A percentile compares a stretch with the other conserved stretches of the same genome.
These are phyloP conservation scores for Teunomyces atbi DNA, from an alignment of 805 yeast species.

Conservation along the genomic window DNA sequence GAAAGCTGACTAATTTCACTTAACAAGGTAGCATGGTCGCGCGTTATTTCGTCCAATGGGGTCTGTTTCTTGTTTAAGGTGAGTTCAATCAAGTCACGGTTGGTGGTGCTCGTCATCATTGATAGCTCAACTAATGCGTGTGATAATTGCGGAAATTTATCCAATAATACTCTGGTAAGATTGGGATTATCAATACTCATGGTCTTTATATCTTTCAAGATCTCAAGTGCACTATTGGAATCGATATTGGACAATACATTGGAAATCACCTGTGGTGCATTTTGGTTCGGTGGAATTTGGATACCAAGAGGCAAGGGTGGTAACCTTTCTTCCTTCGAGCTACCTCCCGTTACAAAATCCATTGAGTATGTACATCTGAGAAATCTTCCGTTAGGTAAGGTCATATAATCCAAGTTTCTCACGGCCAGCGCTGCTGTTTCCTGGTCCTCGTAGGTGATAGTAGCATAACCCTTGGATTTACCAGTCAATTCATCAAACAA, in stretches of 20 bases:
- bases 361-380: constrained; percentile 71
- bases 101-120: constrained; percentile 31
- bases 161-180: constrained; percentile 57
- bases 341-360: constrained; percentile 15
- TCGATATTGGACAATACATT: constrained; percentile 20
- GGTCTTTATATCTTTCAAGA: constrained; percentile 51
- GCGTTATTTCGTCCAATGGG: constrained; percentile 26
- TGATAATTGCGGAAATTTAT: constrained; percentile 74
- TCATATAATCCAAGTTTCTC: constrained; percentile 75
- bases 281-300: constrained; percentile 40
- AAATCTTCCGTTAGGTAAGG: constrained; percentile 60
- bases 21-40: constrained; percentile 35
- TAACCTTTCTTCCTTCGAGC: constrained; percentile 23
- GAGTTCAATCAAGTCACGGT: constrained; percentile 35
- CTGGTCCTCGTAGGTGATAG: constrained; percentile 75
- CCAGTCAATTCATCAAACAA: constrained; percentile 89
- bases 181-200: constrained; percentile 59
- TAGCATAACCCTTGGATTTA: constrained; percentile 86
- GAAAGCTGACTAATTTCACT: constrained; percentile 25
- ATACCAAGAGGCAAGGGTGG: constrained; percentile 43
- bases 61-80: constrained; percentile 34
- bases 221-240: constrained; percentile 20
- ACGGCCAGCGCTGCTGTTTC: constrained; percentile 92
- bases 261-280: constrained; percentile 31
- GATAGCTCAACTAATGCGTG: constrained; percentile 80